A percentile compares a stretch with the other conserved stretches of the same genome.
Conservation (phyloP, 306 rosid genomes). For the Castanea mollissima region DNA sequence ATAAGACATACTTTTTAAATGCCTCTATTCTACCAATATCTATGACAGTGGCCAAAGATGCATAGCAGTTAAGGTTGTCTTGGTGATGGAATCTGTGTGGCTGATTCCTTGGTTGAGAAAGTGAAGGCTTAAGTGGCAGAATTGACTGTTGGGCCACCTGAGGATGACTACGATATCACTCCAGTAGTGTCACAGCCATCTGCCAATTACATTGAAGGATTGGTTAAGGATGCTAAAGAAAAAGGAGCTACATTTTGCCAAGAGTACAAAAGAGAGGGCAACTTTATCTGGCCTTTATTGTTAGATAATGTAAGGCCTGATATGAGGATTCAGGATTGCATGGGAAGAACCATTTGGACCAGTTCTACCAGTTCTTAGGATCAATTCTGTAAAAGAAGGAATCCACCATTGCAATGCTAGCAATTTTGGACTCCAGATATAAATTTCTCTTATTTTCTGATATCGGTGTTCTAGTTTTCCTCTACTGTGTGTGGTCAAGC, state of each 20-base stretch:
- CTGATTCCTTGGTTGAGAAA: slow-evolving; percentile 87
- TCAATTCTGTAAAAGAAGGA: slow-evolving; percentile 85
- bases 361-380: slow-evolving; percentile 80
- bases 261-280: slow-evolving; percentile 89
- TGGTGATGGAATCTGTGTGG: slow-evolving; percentile 85
- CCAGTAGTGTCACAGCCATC: slow-evolving; percentile 91
- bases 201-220: slow-evolving; percentile 83
- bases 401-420: slow-evolving; percentile 99
- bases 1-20: no score
- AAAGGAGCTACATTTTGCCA: slow-evolving; percentile 98
- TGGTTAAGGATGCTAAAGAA: slow-evolving; percentile 77
- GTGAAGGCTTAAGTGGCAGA: slow-evolving; percentile 75
- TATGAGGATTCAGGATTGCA: slow-evolving; percentile 73
- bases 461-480: not conserved
- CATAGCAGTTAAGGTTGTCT: slow-evolving; percentile 60
- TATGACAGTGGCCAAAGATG: no score
- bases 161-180: slow-evolving; percentile 73
- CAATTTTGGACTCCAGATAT: slow-evolving; percentile 98
- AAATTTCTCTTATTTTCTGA: not conserved
- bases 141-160: slow-evolving; percentile 80
- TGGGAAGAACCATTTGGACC: slow-evolving; percentile 99
- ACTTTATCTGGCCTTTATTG: slow-evolving; percentile 94
- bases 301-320: slow-evolving; percentile 86
- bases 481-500: no score
- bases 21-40: no score